phyloP scores from a whole-genome alignment of 306 rosid species.

The Rosa chinensis region DNA sequence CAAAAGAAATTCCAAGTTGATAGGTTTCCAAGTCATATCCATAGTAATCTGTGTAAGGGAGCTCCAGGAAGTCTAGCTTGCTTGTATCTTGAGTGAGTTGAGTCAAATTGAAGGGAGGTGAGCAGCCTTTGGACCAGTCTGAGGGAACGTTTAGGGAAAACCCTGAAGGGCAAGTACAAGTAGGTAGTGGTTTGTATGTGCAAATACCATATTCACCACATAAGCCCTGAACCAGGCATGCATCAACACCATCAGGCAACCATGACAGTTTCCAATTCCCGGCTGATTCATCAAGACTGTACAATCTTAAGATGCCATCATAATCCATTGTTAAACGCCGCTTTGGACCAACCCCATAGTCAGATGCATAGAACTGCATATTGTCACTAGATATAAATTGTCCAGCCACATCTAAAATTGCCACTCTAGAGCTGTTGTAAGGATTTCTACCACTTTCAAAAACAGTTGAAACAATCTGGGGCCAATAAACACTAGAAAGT shows the following conservation, averaged over 20 bases:
- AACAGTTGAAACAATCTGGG: background rate
- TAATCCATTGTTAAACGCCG: conserved; percentile 27
- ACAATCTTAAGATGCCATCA: conserved; percentile 32
- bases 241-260: conserved; percentile 21
- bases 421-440: conserved; percentile 30
- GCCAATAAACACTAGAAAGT: conserved; percentile 31
- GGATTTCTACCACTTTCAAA: conserved; percentile 14
- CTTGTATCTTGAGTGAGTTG: background rate
- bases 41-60: conserved; percentile 36
- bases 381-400: conserved; percentile 18
- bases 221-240: conserved; percentile 31
- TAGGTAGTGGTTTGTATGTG: conserved; percentile 25
- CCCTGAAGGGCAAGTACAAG: conserved; percentile 37
- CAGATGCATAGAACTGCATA: conserved; percentile 14
- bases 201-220: conserved; percentile 40
- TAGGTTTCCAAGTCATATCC: conserved; percentile 29
- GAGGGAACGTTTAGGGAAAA: conserved; percentile 25
- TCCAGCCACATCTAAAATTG: conserved; percentile 14
- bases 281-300: conserved; percentile 18
- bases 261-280: conserved; percentile 16
- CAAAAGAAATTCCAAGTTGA: background rate
- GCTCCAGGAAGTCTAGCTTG: conserved; percentile 23
- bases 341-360: conserved; percentile 24
- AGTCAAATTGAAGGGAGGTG: conserved; percentile 22
- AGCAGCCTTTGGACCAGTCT: conserved; percentile 40